Conservation (phyloP, 495 filamentous ascomycete genomes). For the Penicillium flavigenum region DNA sequence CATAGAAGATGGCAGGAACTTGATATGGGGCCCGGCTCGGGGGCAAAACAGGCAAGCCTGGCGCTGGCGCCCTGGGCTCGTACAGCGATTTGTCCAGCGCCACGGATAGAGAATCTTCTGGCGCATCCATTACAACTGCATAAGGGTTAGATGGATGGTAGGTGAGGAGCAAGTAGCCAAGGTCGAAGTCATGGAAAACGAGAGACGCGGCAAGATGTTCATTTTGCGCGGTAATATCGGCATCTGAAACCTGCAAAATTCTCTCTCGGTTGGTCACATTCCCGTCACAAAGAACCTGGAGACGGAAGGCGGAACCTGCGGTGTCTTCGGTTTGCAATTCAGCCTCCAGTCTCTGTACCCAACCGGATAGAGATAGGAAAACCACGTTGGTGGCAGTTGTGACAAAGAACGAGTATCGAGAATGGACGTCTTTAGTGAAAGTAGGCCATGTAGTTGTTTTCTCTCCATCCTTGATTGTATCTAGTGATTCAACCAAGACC, state of each 20-base stretch:
- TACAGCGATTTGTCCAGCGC: slow-evolving; percentile 33
- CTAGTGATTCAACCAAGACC: slow-evolving; percentile 55
- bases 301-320: slow-evolving; percentile 68
- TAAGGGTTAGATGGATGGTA: slow-evolving; percentile 61
- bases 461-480: slow-evolving; percentile 58
- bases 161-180: slow-evolving; percentile 79
- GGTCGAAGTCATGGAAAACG: slow-evolving; percentile 68
- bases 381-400: slow-evolving; percentile 70
- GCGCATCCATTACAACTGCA: slow-evolving; percentile 65
- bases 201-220: slow-evolving; percentile 57
- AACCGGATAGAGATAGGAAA: slow-evolving; percentile 68
- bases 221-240: slow-evolving; percentile 30
- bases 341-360: slow-evolving; percentile 72
- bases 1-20: slow-evolving; percentile 63
- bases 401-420: slow-evolving; percentile 75
- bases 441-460: slow-evolving; percentile 61
- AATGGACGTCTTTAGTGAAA: slow-evolving; percentile 70
- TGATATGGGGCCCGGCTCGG: slow-evolving; percentile 67
- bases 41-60: slow-evolving; percentile 27
- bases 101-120: slow-evolving; percentile 42
- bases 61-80: slow-evolving; percentile 25
- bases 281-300: slow-evolving; percentile 66
- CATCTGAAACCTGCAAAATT: slow-evolving; percentile 52
- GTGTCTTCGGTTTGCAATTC: slow-evolving; percentile 67
- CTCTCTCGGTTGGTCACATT: slow-evolving; percentile 60